A percentile compares a stretch with the other conserved stretches of the same genome.
Conservation (phyloP, 371 early-diverging fungal species). For the Mucor racemosus region DNA sequence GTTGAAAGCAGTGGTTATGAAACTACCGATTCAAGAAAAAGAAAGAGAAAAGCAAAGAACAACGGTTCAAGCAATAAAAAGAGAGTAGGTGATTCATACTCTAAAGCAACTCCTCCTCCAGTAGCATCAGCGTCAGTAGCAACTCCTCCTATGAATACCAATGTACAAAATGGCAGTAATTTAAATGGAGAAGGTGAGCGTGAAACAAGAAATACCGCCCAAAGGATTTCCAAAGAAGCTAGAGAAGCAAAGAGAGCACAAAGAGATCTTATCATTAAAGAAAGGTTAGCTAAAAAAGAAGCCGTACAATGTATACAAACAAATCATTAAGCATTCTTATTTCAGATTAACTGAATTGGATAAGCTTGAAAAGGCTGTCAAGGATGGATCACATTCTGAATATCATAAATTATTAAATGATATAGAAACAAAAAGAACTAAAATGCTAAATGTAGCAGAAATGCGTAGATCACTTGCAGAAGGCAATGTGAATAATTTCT, state of each 20-base stretch:
- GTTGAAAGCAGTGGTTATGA: slow-evolving; percentile 35
- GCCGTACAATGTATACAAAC: neutral
- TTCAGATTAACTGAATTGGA: slow-evolving; percentile 36
- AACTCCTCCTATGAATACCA: slow-evolving; percentile 4
- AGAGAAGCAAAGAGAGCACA: slow-evolving; percentile 32
- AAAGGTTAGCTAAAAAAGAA: slow-evolving; percentile 20
- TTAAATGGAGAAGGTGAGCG: slow-evolving; percentile 31
- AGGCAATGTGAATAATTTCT: slow-evolving; percentile 25
- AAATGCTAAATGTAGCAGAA: slow-evolving; percentile 28
- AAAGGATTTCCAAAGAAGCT: slow-evolving; percentile 29
- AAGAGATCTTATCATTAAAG: slow-evolving; percentile 30
- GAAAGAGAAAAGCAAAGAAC: slow-evolving; percentile 23
- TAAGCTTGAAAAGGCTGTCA: slow-evolving; percentile 34
- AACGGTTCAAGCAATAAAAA: slow-evolving; percentile 18
- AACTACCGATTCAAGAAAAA: slow-evolving; percentile 24
- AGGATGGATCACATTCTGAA: slow-evolving; percentile 35
- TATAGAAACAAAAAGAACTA: slow-evolving; percentile 30
- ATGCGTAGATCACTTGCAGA: slow-evolving; percentile 36
- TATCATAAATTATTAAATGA: slow-evolving; percentile 31
- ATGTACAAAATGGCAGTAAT: slow-evolving; percentile 8
- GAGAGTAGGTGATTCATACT: slow-evolving; percentile 13
- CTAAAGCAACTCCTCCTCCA: slow-evolving; percentile 2
- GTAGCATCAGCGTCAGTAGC: neutral
- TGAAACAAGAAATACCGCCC: slow-evolving; percentile 30
- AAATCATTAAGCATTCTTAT: neutral